Conservation (phyloP, 495 filamentous ascomycete genomes). For the Tuber umbilicatum region DNA sequence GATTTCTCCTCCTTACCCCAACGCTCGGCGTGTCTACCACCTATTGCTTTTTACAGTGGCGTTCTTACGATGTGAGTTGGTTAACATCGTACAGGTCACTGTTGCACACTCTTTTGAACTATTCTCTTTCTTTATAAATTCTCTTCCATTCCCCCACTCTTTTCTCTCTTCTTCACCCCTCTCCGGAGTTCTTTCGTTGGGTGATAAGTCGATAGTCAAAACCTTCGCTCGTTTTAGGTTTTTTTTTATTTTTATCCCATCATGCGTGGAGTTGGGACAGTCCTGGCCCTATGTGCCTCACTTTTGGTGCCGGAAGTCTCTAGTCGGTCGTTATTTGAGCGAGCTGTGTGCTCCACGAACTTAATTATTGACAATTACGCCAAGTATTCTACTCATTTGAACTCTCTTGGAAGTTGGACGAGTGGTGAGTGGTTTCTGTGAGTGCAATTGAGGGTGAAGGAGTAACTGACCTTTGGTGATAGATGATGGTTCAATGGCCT, state of each 20-base stretch:
- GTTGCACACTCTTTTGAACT: not conserved
- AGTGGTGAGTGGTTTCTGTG: constrained; percentile 47
- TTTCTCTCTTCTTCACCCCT: not conserved
- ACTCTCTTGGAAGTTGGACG: constrained; percentile 48
- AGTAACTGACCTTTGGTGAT: constrained; percentile 18
- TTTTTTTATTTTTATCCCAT: constrained; percentile 5
- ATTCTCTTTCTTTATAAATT: not conserved
- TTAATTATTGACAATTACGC: constrained; percentile 56
- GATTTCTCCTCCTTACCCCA: not conserved
- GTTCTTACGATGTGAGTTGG: not conserved
- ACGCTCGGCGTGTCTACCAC: not conserved
- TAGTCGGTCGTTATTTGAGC: constrained; percentile 3
- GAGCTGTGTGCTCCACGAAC: constrained; percentile 47
- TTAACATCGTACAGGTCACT: not conserved
- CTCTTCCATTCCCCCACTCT: not conserved
- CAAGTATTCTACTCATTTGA: constrained; percentile 49
- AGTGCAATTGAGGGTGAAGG: not conserved
- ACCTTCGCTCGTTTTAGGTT: not conserved
- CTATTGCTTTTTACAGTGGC: not conserved
- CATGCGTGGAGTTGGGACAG: constrained; percentile 29
- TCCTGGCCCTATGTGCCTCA: constrained; percentile 26
- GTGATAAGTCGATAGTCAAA: not conserved
- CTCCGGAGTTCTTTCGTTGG: constrained; percentile 1
- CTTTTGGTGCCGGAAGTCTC: constrained; percentile 23
- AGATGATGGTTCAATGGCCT: constrained; percentile 55